Conservation (phyloP, 371 early-diverging fungal species). For the Lichtheimia ramosa region DNA sequence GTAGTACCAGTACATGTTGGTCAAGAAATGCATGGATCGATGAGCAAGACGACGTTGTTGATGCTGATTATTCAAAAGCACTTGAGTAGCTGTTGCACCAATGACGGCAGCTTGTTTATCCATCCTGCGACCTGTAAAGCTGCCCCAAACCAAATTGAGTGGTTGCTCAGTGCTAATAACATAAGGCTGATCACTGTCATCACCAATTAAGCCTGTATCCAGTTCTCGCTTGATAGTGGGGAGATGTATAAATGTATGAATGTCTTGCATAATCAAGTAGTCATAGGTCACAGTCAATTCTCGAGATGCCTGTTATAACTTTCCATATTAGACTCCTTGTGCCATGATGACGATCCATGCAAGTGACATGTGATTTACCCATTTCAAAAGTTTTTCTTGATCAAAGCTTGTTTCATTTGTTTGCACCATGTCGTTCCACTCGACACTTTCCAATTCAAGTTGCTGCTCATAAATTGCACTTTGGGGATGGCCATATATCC, state of each 20-base stretch:
- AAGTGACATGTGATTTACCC: conserved; percentile 23
- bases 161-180: conserved; percentile 22
- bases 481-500: conserved; percentile 43
- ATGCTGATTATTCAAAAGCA: conserved; percentile 13
- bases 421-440: conserved; percentile 47
- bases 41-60: conserved; percentile 13
- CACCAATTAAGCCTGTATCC: conserved; percentile 23
- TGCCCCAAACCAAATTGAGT: conserved; percentile 32
- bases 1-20: conserved; percentile 33
- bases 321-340: not conserved
- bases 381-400: conserved; percentile 26
- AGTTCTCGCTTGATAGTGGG: conserved; percentile 25
- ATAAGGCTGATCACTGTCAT: conserved; percentile 25
- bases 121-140: conserved; percentile 11
- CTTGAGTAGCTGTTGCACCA: conserved; percentile 20
- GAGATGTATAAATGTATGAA: conserved; percentile 34
- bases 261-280: conserved; percentile 42
- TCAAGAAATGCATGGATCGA: conserved; percentile 17
- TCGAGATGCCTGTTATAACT: not conserved
- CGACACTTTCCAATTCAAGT: conserved; percentile 56
- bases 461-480: conserved; percentile 33
- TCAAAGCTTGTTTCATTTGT: conserved; percentile 25
- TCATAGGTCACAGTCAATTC: conserved; percentile 28
- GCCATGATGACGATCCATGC: too few species aligned
- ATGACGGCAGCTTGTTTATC: conserved; percentile 26